phyloP scores from a whole-genome alignment of 306 rosid species.

The Prosopis cineraria region DNA sequence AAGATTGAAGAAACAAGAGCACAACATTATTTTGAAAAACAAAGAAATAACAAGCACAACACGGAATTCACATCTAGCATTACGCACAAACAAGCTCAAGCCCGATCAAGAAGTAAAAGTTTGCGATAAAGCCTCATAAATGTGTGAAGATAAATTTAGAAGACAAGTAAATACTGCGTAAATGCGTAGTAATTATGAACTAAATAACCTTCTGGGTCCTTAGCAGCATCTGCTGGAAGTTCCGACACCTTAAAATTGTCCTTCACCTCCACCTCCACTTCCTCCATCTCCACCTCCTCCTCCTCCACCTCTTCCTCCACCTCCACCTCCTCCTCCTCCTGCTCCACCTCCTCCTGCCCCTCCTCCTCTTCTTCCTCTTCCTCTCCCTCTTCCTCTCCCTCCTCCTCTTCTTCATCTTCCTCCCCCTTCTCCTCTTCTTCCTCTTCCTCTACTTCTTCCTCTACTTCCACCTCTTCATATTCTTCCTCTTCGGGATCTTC shows the following conservation, averaged over 20 bases:
- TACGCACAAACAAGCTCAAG: constrained; percentile 10
- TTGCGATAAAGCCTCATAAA: background rate
- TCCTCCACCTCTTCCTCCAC: constrained; percentile 24
- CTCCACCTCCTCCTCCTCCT: constrained; percentile 12
- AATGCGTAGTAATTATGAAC: background rate
- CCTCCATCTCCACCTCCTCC: constrained; percentile 15
- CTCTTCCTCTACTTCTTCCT: background rate
- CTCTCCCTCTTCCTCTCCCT: constrained; percentile 1
- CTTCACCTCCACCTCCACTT: background rate
- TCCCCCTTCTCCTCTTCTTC: background rate
- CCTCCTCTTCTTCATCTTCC: constrained; percentile 14
- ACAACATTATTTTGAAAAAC: background rate
- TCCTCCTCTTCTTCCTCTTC: constrained; percentile 26
- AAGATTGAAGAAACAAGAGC: background rate
- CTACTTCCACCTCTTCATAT: constrained; percentile 19
- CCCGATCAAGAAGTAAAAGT: constrained; percentile 4
- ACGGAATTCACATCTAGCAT: background rate
- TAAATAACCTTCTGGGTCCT: constrained; percentile 40
- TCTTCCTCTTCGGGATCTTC: constrained; percentile 34
- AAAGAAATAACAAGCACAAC: background rate
- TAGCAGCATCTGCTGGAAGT: constrained; percentile 32
- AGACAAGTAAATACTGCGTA: background rate
- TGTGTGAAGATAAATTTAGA: background rate
- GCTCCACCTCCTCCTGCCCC: constrained; percentile 10
- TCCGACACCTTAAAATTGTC: constrained; percentile 29